phyloP scores from a whole-genome alignment of 257 asterid species.

The Solanum chilense region DNA sequence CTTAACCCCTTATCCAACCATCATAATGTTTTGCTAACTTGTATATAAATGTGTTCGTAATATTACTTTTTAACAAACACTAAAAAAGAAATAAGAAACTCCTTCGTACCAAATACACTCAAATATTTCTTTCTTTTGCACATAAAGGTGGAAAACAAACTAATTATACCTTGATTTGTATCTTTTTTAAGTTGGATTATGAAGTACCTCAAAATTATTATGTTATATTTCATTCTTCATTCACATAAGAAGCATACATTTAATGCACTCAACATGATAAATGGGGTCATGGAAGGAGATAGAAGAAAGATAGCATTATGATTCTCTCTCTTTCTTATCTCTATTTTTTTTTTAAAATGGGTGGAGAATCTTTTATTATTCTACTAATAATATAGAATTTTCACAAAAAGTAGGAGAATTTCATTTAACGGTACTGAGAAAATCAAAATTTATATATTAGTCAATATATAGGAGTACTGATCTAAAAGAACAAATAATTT shows the following conservation, averaged over 20 bases:
- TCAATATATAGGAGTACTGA: not conserved
- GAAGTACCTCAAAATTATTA: not conserved
- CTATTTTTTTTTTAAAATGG: accelerated
- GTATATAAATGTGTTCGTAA: no score
- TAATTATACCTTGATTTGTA: no score
- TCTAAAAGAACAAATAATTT: not conserved
- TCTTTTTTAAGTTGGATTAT: not conserved
- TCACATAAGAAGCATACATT: not conserved
- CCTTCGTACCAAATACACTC: no score
- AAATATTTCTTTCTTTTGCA: no score
- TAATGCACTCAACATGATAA: not conserved
- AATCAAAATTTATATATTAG: not conserved
- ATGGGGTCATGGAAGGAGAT: not conserved
- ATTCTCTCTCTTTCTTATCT: not conserved
- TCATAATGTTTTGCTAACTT: no score
- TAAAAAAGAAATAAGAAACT: no score
- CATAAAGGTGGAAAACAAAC: no score
- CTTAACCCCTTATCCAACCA: not conserved
- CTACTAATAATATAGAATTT: not conserved
- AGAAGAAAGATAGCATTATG: not conserved
- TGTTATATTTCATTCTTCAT: not conserved
- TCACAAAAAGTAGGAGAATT: not conserved
- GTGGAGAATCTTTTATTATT: not conserved
- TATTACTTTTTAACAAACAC: no score
- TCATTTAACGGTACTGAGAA: not conserved